Evolutionary conservation across 2,329 filamentous ascomycete species (phyloP), one percentile per base, ranked within the genome.

Genomic region (Sporothrix luriei): DNA sequence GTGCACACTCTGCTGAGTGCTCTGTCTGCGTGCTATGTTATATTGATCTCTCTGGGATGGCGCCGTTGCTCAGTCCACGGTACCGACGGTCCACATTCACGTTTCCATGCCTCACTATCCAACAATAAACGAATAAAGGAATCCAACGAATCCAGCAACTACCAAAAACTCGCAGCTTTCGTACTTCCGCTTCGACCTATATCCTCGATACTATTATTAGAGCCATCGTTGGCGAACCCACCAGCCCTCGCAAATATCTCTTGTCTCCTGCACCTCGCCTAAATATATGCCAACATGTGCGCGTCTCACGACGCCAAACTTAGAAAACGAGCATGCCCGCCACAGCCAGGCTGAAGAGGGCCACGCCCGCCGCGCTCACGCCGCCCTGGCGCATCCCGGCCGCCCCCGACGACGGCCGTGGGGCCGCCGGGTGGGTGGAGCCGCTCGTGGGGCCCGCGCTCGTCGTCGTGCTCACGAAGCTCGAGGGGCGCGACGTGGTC

Each of bases 401-500:
- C 0, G 54, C 24, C 4, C 49, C 65, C 54, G 64, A 46, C n/a
- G 69, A 49, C 29, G 65, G 54, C 52, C n/a, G n/a, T n/a, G 24
- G 46, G 21, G 9, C 10, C 48, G 65, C 24, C 38, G 65, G 64
- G 24, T 16, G n/a, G 7, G 57, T 4, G 1, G 59, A 52, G 38
- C 62, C 51, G 57, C 65, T 65, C 1, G 66, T 29, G 10, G 29
- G 33, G 11, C 57, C 43, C 6, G 66, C 6, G 24, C 38, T 16
- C 33, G 66, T 51, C 9, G 40, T 65, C 33, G 59, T 61, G 54
- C 24, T 64, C 14, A 48, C 43, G 21, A 48, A 67, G 64, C 65
- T 62, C 29, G n/a, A 40, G 40, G 49, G 29, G 48, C 14, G 29
- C 14, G 51, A 54, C 4, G 57, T 68, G 14, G 55, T 67, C 19